Base-by-base conservation (phyloP, 768 basidiomycete genomes). In the Macrolepiota fuliginosa region DNA sequence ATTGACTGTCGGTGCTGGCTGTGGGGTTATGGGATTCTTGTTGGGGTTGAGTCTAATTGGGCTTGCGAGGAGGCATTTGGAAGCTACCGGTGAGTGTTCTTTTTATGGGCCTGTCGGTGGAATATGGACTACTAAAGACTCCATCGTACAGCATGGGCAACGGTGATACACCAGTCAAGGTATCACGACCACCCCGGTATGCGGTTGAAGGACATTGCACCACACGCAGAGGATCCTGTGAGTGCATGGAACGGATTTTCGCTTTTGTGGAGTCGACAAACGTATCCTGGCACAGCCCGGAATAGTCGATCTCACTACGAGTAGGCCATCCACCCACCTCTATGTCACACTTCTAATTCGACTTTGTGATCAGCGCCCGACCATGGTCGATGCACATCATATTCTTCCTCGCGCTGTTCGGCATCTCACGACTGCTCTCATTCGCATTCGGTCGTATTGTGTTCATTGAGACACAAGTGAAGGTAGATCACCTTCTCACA, bases 111-210 rank as follows among this genome's bases (percentile, higher is more conserved):
- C 17, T 19, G 36, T 35, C 24, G 51, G 47, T 50, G 13, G n/a
- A n/a, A 2, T n/a, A 24, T 60, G n/a, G 32, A 22, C 19, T 6
- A 19, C 27, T 40, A 46, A 25, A 2, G 56, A 58, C 39, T 51
- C 56, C 22, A 47, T 32, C 45, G n/a, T n/a, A n/a, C n/a, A 80
- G 78, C 76, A 2, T 80, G 79, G 78, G 78, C 78, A 4, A 80
- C 78, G 2, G 64, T 80, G 11, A 78, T 80, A 13, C 77, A 80
- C 47, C 76, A 76, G 62, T 78, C 77, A 29, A 69, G 68, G 19
- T 65, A 68, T 54, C 61, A 56, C 24, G 62, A 63, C n/a, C 50
- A 47, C 36, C 71, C 75, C 7, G 78, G 79, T 15, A 67, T 79
- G 13, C 64, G 71, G 37, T 42, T 80, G 29, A n/a, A n/a, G n/a